Percentiles rank a stretch among this genome's conserved stretches.
Evolutionary conservation across 305 asterid species (phyloP).

Genomic region (Rubia balearica): DNA sequence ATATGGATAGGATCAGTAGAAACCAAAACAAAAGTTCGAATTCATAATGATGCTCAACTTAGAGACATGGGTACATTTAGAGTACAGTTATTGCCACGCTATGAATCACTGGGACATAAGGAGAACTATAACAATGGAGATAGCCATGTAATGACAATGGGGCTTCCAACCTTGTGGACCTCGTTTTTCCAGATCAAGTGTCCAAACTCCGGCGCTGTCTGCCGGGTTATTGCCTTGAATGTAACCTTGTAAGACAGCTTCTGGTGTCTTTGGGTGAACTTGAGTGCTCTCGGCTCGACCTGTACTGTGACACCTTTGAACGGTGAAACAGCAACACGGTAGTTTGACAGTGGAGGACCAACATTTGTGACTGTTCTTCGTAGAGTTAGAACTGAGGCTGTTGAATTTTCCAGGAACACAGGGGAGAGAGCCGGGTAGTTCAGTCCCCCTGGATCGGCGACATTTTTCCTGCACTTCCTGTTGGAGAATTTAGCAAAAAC

Average conservation of each 20-base stretch:
- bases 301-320: slow-evolving; percentile 54
- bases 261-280: slow-evolving; percentile 38
- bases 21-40: background rate
- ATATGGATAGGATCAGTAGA: background rate
- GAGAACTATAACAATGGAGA: slow-evolving; percentile 37
- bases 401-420: slow-evolving; percentile 44
- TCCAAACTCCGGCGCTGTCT: slow-evolving; percentile 64
- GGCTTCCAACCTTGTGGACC: slow-evolving; percentile 69
- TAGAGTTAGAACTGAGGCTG: slow-evolving; percentile 31
- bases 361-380: slow-evolving; percentile 74
- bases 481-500: slow-evolving; percentile 57
- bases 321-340: slow-evolving; percentile 53
- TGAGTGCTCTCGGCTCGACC: slow-evolving; percentile 54
- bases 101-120: slow-evolving; percentile 1
- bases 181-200: slow-evolving; percentile 62
- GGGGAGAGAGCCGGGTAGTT: slow-evolving; percentile 86
- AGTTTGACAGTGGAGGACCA: slow-evolving; percentile 54
- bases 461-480: slow-evolving; percentile 39
- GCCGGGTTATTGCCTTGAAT: slow-evolving; percentile 35
- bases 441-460: slow-evolving; percentile 47
- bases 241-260: slow-evolving; percentile 48
- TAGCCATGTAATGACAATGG: slow-evolving; percentile 71
- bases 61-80: background rate
- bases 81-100: slow-evolving; percentile 15
- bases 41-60: background rate